Conservation (phyloP, 176 grass and related monocot genomes). For the Oryza nivara region DNA sequence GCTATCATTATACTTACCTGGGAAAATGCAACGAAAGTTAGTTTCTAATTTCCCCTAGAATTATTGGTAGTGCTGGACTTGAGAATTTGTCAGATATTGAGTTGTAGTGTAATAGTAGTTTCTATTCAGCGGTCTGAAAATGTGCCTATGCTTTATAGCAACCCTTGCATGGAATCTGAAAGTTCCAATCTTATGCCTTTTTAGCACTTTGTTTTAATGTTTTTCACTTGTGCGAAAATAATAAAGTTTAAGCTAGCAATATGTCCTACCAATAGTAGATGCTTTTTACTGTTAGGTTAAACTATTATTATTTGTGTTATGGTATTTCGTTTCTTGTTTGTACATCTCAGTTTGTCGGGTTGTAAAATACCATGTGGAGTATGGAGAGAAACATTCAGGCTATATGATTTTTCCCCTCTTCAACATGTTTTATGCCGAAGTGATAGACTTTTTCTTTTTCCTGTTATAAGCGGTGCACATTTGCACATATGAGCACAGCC, state of each 20-base stretch:
- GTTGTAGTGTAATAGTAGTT: slow-evolving; percentile 6
- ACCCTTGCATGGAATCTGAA: neutral
- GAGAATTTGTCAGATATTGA: slow-evolving; percentile 11
- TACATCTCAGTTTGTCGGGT: no score
- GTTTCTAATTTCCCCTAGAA: neutral
- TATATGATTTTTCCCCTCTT: no score
- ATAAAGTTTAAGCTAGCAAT: no score
- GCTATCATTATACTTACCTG: neutral
- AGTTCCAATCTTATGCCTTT: neutral
- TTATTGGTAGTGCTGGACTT: no score
- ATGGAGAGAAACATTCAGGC: no score
- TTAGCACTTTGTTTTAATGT: neutral
- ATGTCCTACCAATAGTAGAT: neutral
- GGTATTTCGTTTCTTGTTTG: no score
- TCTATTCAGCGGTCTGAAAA: neutral
- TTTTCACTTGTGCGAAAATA: neutral
- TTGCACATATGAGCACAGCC: no score
- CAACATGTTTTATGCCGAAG: no score
- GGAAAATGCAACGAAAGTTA: neutral
- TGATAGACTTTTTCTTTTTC: no score
- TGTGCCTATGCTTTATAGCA: slow-evolving; percentile 8
- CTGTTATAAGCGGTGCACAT: no score
- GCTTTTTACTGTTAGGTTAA: neutral
- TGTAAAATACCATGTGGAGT: no score
- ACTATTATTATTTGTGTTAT: no score